These are phyloP conservation scores for Cyclotella cryptica DNA, from an alignment of 108 stramenopile species.

Conservation along the genomic window DNA sequence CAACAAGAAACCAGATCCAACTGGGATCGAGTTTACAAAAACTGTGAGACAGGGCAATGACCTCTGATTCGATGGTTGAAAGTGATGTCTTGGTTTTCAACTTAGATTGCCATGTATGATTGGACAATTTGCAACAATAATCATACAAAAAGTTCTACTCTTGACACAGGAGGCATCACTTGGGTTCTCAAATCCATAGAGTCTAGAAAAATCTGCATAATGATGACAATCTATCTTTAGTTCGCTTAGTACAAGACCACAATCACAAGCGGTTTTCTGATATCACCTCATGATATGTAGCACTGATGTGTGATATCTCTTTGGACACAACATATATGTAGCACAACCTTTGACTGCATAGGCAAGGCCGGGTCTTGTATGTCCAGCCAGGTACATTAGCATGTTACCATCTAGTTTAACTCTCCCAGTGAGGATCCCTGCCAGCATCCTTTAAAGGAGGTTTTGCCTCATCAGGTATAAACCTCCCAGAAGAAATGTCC, in stretches of 20 bases:
- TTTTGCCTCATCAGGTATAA: not conserved
- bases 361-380: not conserved
- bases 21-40: too few species aligned
- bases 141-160: not conserved
- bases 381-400: not conserved
- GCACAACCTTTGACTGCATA: not conserved
- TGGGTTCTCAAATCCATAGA: not conserved
- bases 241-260: not conserved
- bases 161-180: not conserved
- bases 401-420: too few species aligned
- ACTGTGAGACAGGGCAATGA: not conserved
- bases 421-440: not conserved
- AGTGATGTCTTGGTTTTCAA: not conserved
- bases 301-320: not conserved
- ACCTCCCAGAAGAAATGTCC: not conserved
- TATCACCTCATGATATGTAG: not conserved
- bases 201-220: not conserved
- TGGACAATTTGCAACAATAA: not conserved
- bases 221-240: not conserved
- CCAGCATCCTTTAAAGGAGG: not conserved
- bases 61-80: not conserved
- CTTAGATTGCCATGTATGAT: not conserved
- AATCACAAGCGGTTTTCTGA: not conserved
- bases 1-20: too few species aligned
- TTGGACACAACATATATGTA: not conserved